Conservation (phyloP, 768 basidiomycete species). For the Lyophyllum atratum region DNA sequence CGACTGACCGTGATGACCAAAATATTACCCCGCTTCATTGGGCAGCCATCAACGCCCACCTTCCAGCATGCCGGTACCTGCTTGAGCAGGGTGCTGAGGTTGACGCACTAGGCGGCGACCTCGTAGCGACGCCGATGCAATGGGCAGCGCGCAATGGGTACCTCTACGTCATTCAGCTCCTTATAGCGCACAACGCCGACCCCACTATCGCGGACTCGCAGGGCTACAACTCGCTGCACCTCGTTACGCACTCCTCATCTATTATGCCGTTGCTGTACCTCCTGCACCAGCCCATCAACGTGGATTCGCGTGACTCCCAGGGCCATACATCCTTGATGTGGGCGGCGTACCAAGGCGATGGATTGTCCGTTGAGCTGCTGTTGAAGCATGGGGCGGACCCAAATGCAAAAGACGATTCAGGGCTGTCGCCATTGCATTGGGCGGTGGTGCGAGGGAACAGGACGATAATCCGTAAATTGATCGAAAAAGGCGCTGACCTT, state of each 20-base stretch:
- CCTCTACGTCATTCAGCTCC: conserved; percentile 91
- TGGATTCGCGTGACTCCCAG: conserved; percentile 87
- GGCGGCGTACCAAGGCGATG: conserved; percentile 99
- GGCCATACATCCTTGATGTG: conserved; percentile 98
- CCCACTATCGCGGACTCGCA: conserved; percentile 90
- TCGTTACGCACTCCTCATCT: conserved; percentile 91
- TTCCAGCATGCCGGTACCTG: conserved; percentile 84
- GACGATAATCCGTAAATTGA: conserved; percentile 77
- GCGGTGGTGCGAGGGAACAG: conserved; percentile 95
- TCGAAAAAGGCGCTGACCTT: conserved; percentile 87
- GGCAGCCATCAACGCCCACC: conserved; percentile 96
- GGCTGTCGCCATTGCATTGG: conserved; percentile 93
- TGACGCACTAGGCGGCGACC: conserved; percentile 92
- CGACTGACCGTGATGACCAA: conserved; percentile 82
- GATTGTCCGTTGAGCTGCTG: conserved; percentile 88
- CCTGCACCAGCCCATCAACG: conserved; percentile 89
- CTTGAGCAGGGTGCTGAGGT: conserved; percentile 94
- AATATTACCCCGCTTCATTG: conserved; percentile 97
- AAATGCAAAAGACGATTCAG: conserved; percentile 74
- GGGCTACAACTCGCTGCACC: conserved; percentile 94
- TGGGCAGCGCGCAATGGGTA: conserved; percentile 99
- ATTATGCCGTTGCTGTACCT: conserved; percentile 95
- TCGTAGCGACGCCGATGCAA: conserved; percentile 92
- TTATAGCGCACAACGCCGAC: conserved; percentile 89
- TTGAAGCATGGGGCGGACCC: conserved; percentile 86